phyloP scores from a whole-genome alignment of 2,329 filamentous ascomycete species.

The Lasiodiplodia citricola region DNA sequence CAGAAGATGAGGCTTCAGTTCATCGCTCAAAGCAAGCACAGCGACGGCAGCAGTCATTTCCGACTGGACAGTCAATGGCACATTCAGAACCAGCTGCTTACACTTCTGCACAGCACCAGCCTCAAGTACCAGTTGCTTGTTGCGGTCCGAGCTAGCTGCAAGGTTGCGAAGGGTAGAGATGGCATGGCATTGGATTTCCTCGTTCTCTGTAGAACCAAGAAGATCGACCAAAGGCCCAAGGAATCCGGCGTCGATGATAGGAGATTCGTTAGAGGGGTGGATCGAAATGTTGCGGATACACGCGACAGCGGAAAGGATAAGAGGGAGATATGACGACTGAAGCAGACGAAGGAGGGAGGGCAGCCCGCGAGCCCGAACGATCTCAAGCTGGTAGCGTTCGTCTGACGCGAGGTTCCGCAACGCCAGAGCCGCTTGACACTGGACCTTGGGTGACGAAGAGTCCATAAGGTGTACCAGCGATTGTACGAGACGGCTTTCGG shows the following conservation, averaged over 20 bases:
- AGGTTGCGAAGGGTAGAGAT: constrained; percentile 96
- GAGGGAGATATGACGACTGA: constrained; percentile 91
- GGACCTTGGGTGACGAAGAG: constrained; percentile 94
- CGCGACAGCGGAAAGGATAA: constrained; percentile 95
- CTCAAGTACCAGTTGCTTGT: constrained; percentile 96
- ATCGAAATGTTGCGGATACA: constrained; percentile 99
- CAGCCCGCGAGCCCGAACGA: constrained; percentile 87
- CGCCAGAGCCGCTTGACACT: constrained; percentile 94
- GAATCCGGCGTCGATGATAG: constrained; percentile 97
- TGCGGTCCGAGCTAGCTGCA: constrained; percentile 93
- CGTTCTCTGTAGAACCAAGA: constrained; percentile 92
- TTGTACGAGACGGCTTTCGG: constrained; percentile 88
- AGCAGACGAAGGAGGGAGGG: constrained; percentile 84
- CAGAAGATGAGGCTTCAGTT: constrained; percentile 88
- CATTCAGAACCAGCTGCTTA: constrained; percentile 93
- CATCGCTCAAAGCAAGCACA: constrained; percentile 91
- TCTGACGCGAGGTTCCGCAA: constrained; percentile 95
- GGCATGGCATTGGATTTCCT: constrained; percentile 98
- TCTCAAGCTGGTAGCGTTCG: constrained; percentile 98
- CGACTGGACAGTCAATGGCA: constrained; percentile 92
- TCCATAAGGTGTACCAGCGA: constrained; percentile 97
- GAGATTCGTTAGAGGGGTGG: constrained; percentile 95
- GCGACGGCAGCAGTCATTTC: constrained; percentile 99
- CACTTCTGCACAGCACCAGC: constrained; percentile 98
- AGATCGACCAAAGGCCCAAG: constrained; percentile 91